Base-by-base conservation (phyloP, 2,329 filamentous ascomycete species). In the Endothia cerciana region DNA sequence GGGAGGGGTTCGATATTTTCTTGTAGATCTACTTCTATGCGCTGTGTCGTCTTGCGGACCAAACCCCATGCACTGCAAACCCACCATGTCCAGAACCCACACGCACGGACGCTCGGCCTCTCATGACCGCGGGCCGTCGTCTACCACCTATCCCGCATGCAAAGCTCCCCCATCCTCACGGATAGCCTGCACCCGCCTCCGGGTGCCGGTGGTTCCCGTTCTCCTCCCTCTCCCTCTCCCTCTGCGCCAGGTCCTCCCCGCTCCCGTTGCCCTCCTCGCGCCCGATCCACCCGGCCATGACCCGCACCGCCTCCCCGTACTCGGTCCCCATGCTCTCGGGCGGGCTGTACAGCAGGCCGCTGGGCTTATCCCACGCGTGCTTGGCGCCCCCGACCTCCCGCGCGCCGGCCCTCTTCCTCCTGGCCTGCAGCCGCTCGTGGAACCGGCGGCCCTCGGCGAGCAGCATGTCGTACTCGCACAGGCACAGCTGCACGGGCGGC, bases 381-480 rank as follows among this genome's bases (percentile, higher is more conserved):
- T 83, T 81, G 28, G 88, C 87, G 2, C 81, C 85, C 3, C 80
- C 77, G 2, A 90, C 81, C 76, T 87, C 83, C 33, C 67, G 55
- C 15, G 51, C 36, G 15, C 62, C 65, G 1, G 90, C 84, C 8
- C 80, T 80, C 76, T 89, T 90, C 30, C 78, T 79, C 5, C 87
- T 74, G 1, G 76, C 73, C 58, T 79, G 74, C 10, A 93, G 74
- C 25, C 89, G 80, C 61, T 87, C 81, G 13, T 86, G 83, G 69
- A 93, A 89, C 4, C 81, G 79, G 67, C 89, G 78, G 13, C 85
- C 87, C 72, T 89, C 87, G 1, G 77, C 78, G 11, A 87, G 80
- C n/a, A 89, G 75, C 85, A 89, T 89, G 73, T 89, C 86, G 74
- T 83, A 85, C 76, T 90, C 87, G 75, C 87, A 90, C 2, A 88